These are phyloP conservation scores for Turritis glabra DNA, from an alignment of 345 rosid species.

Conservation along the genomic window DNA sequence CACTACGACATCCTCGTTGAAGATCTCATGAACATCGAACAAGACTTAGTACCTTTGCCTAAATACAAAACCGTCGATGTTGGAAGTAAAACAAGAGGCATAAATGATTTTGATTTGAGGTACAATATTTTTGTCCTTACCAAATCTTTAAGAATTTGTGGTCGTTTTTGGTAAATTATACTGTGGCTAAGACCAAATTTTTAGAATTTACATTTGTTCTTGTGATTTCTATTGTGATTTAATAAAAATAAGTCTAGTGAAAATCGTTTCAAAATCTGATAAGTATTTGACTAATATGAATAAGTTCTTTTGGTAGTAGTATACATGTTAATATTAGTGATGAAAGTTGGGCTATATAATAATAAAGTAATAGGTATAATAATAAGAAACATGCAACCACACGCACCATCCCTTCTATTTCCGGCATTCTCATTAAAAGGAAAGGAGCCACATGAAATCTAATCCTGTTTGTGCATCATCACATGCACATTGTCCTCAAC, in stretches of 20 bases:
- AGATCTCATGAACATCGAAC: constrained; percentile 71
- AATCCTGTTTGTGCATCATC: constrained; percentile 51
- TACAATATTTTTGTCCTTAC: constrained; percentile 3
- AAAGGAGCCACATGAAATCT: constrained; percentile 57
- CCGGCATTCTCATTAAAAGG: constrained; percentile 33
- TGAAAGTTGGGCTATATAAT: constrained; percentile 1
- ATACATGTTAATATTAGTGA: background rate
- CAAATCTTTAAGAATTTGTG: background rate
- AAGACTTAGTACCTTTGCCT: constrained; percentile 70
- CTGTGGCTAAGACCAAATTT: constrained; percentile 4
- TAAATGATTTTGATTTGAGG: constrained; percentile 47
- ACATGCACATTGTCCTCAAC: constrained; percentile 53
- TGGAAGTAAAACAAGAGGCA: background rate
- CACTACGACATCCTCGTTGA: constrained; percentile 84
- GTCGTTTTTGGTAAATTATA: background rate
- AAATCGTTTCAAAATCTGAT: constrained; percentile 15
- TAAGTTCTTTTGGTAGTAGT: constrained; percentile 2
- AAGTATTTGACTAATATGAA: constrained; percentile 16
- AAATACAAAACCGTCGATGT: constrained; percentile 43
- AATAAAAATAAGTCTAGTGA: constrained; percentile 1
- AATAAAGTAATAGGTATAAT: background rate
- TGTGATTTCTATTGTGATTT: background rate
- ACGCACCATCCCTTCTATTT: constrained; percentile 41
- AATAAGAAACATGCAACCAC: constrained; percentile 30
- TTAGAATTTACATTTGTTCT: background rate